Evolutionary conservation across 2,329 filamentous ascomycete species (phyloP), one percentile per base, ranked within the genome.

Genomic region (Cladosporium cucumerinum): DNA sequence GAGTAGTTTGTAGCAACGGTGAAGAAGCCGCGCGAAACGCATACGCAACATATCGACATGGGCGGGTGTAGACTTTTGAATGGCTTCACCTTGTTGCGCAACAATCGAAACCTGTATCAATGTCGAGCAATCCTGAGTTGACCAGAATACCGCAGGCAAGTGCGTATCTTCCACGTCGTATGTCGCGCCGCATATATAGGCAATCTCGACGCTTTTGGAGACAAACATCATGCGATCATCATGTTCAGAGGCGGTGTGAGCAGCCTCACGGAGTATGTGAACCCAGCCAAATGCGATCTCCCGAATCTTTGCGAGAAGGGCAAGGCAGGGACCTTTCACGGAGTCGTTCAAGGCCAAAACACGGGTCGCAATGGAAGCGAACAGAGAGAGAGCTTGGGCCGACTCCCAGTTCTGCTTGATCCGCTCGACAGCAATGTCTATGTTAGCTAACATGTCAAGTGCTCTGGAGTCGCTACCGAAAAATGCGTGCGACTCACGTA

Each of bases 171-270:
- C n/a, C 1, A 69, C 68, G 52, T 76, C 72, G 63, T 83, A 83
- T 0, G 83, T 85, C 2, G 79, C 26, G 80, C 77, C 59, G 86
- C n/a, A 89, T 0, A 89, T 75, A 0, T 90, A 66, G 0, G 87
- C 82, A 0, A 86, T 82, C 74, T 81, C 82, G 0, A 89, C 78
- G 0, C 77, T 78, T 21, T 76, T 73, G 0, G 81, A 75, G 0
- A 63, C 72, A 57, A 72, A 72, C 18, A 57, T 61, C 2, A 32
- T 61, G 6, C 68, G 69, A 12, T 66, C 73, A 1, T 79, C 74
- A 0, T 74, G 71, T 21, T 84, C 79, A 0, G 57, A 73, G 0
- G 79, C 74, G 1, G 69, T 73, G 18, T 76, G 74, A 0, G 83
- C 77, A 55, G 87, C 84, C 0, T 70, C 65, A 0, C 82, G 79